Evolutionary conservation across 441 rosid genomes (phyloP), one percentile per base, ranked within the genome.

Genomic region (Pelargonium citronellum): DNA sequence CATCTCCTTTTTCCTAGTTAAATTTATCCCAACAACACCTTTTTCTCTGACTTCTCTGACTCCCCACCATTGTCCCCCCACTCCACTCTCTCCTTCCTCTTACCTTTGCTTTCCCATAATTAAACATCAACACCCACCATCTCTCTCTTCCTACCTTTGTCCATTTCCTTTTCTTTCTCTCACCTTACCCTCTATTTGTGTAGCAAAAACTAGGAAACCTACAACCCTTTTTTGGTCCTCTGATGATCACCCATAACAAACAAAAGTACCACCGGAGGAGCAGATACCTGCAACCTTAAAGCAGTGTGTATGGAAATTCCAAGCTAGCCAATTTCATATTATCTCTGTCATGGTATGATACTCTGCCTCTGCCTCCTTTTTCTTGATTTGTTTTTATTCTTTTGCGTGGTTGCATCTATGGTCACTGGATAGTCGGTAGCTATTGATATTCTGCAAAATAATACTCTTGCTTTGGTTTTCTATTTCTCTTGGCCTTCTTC

Each of bases 71-170:
- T 73, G 81, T 79, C 84, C 78, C 83, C 79, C 72, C 80, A 70
- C 81, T 76, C 79, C 61, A 55, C n/a, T n/a, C 61, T 55, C 55
- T 55, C 61, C 22, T 9, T 34, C 75, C 77, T 68, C 71, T 82
- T 71, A 63, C 83, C 77, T 82, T 82, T 74, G 83, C 87, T 84
- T 82, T 83, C 78, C 82, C 84, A 83, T 81, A 81, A 83, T 75
- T 77, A 73, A 84, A 80, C 85, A 71, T 74, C 78, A 77, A 70
- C 64, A 72, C 81, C 75, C 73, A 68, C 69, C 66, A 62, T 66
- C 74, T 61, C 66, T 51, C 71, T 53, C 77, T 71, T 73, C 64
- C 76, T 77, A 75, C 55, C 47, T 69, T 58, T 49, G 15, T 49
- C 55, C 55, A 13, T 49, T 55, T 55, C 61, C 61, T 16, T 55